These are phyloP conservation scores for Sporothrix brunneoviolacea DNA, from an alignment of 2,329 filamentous ascomycete genomes.

Conservation along the genomic window DNA sequence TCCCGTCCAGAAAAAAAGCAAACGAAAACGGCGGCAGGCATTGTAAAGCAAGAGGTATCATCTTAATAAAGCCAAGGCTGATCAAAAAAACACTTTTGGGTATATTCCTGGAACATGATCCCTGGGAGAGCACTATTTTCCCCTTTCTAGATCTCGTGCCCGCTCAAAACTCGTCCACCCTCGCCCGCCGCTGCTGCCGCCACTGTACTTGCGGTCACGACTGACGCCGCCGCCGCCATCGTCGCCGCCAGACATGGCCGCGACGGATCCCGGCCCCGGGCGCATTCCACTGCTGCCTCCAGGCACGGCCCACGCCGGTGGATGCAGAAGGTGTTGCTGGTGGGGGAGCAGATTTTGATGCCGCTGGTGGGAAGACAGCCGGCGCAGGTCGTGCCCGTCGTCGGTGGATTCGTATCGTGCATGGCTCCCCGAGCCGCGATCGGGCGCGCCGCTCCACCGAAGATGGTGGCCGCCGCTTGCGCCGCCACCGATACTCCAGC, in stretches of 20 bases:
- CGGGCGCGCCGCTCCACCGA: neutral
- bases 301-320: neutral
- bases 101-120: too few relatives aligned
- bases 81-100: constrained; percentile 5
- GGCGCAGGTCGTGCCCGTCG: constrained; percentile 3
- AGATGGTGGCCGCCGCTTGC: neutral
- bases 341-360: neutral
- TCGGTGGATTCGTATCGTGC: constrained; percentile 4
- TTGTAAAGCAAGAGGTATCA: too few relatives aligned
- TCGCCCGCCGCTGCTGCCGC: constrained; percentile 2
- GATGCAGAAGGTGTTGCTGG: constrained; percentile 1
- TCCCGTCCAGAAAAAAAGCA: too few relatives aligned
- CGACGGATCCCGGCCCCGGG: neutral
- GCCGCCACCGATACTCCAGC: neutral
- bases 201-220: constrained; percentile 1
- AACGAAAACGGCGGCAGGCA: too few relatives aligned
- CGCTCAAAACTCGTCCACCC: constrained; percentile 9
- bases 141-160: constrained; percentile 12
- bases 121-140: neutral
- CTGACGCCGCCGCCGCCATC: neutral
- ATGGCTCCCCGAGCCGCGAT: neutral
- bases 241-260: neutral
- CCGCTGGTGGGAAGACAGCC: neutral
- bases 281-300: neutral
- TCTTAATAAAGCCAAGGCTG: too few relatives aligned